A percentile compares a stretch with the other conserved stretches of the same genome.
phyloP scores from a whole-genome alignment of 164 flowering plant species.

The Vitis rupestris region DNA sequence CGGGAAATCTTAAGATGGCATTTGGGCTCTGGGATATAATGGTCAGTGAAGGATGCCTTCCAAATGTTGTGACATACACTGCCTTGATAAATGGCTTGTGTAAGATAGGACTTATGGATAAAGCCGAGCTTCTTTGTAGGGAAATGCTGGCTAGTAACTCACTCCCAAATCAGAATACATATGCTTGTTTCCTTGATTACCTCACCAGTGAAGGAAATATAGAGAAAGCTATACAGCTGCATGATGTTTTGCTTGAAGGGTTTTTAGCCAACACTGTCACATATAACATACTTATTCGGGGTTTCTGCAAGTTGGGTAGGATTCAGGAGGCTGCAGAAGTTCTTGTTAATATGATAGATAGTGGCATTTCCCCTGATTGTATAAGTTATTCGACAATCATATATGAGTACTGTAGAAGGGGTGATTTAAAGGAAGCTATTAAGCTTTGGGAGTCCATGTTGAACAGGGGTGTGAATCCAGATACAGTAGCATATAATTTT shows the following conservation, averaged over 20 bases:
- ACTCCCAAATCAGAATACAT: conserved; percentile 64
- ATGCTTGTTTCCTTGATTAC: conserved; percentile 75
- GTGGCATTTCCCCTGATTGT: conserved; percentile 68
- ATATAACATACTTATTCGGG: too few relatives aligned
- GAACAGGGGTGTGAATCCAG: conserved; percentile 51
- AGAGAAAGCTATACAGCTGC: conserved; percentile 77
- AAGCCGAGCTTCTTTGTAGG: conserved; percentile 56
- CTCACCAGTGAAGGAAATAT: conserved; percentile 59
- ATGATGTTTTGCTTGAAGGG: conserved; percentile 52
- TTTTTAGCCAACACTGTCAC: too few relatives aligned
- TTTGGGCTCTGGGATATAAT: conserved; percentile 64
- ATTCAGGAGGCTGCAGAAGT: conserved; percentile 50
- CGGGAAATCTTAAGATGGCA: conserved; percentile 61
- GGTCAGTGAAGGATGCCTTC: conserved; percentile 65
- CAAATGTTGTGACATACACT: conserved; percentile 82
- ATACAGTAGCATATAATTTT: conserved; percentile 67
- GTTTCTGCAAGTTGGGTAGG: too few relatives aligned
- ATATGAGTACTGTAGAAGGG: conserved; percentile 54
- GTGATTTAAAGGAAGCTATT: conserved; percentile 54
- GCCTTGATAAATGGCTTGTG: conserved; percentile 79
- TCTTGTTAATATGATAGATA: conserved; percentile 53
- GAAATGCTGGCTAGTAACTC: conserved; percentile 51
- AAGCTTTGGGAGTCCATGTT: conserved; percentile 74
- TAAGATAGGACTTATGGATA: conserved; percentile 57
- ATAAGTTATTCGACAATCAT: conserved; percentile 84